phyloP scores from a whole-genome alignment of 768 basidiomycete species.

The Suillus sp. region DNA sequence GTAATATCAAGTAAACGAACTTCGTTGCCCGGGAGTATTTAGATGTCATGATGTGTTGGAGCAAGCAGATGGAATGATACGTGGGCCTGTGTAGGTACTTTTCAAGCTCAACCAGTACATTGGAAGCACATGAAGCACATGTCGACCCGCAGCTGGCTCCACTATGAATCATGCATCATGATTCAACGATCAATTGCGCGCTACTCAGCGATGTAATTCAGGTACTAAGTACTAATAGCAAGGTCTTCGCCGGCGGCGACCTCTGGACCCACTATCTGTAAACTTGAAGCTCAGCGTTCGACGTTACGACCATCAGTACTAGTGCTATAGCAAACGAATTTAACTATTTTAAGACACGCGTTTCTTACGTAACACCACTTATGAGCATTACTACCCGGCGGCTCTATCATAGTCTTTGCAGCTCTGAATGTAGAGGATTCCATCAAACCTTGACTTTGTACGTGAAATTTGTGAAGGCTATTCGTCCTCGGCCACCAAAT shows the following conservation, averaged over 20 bases:
- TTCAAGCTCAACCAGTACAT: neutral
- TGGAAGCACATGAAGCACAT: neutral
- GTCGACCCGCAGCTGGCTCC: neutral
- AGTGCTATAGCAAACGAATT: too few species aligned
- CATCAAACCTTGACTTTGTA: neutral
- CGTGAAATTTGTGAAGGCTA: neutral
- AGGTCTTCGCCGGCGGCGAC: neutral
- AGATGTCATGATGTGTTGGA: neutral
- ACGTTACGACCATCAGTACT: too few species aligned
- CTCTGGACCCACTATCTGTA: neutral
- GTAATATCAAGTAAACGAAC: neutral
- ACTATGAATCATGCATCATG: neutral
- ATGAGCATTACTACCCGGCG: neutral
- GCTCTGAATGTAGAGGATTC: neutral
- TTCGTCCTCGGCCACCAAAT: neutral
- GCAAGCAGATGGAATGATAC: neutral
- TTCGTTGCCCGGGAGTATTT: slow-evolving; percentile 1
- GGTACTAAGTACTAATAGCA: neutral
- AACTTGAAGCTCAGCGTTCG: too few species aligned
- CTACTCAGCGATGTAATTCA: neutral
- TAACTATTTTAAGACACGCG: neutral
- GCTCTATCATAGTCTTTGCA: neutral
- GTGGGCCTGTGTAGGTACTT: neutral
- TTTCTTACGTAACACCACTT: neutral
- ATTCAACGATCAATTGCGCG: neutral